Conservation (phyloP, 78 protist genomes). For the Speleostelium caveatum region DNA sequence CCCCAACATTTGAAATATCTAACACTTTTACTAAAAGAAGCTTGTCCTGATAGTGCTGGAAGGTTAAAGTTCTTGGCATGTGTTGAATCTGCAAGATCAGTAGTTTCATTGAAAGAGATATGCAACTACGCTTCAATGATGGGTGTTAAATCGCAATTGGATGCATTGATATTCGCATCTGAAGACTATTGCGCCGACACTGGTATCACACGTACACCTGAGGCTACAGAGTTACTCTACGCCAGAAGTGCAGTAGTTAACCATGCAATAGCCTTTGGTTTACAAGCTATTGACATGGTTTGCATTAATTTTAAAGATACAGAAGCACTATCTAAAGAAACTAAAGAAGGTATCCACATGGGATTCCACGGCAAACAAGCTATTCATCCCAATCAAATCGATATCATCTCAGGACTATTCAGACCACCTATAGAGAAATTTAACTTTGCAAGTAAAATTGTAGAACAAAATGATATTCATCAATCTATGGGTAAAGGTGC, state of each 20-base stretch:
- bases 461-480: conserved; percentile 67
- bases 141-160: conserved; percentile 5
- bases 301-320: conserved; percentile 75
- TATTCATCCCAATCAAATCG: conserved; percentile 84
- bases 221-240: conserved; percentile 42
- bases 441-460: conserved; percentile 62
- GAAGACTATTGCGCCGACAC: conserved; percentile 84
- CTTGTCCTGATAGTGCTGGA: neutral
- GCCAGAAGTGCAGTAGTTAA: conserved; percentile 66
- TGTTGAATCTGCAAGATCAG: conserved; percentile 63
- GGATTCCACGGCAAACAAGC: conserved; percentile 85
- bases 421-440: conserved; percentile 59
- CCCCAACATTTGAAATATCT: conserved; percentile 38
- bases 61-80: conserved; percentile 49
- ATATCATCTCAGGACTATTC: conserved; percentile 46
- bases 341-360: conserved; percentile 58
- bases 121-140: neutral
- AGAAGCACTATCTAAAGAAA: conserved; percentile 38
- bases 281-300: conserved; percentile 84
- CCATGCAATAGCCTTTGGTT: conserved; percentile 72
- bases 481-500: conserved; percentile 80
- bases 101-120: conserved; percentile 49
- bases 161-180: conserved; percentile 76
- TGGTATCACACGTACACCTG: conserved; percentile 78
- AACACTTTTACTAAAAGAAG: neutral